phyloP scores from a whole-genome alignment of 2,329 filamentous ascomycete species.

The Pestalotiopsis sp. region DNA sequence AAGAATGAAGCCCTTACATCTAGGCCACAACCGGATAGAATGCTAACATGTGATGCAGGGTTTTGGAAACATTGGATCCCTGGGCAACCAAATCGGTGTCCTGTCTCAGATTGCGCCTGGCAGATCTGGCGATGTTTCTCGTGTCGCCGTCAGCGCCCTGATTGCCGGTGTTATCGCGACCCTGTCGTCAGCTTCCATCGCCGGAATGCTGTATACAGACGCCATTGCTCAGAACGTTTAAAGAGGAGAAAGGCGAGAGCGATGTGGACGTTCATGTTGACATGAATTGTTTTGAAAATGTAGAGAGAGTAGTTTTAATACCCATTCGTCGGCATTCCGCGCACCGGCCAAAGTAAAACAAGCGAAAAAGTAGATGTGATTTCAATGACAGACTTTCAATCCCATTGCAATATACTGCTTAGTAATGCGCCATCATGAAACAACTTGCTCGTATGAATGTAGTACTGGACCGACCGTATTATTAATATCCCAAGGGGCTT shows the following conservation, averaged over 20 bases:
- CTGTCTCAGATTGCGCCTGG: conserved; percentile 78
- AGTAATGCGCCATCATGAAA: too few relatives aligned
- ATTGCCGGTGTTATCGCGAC: conserved; percentile 79
- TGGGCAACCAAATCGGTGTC: conserved; percentile 89
- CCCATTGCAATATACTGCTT: too few relatives aligned
- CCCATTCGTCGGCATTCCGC: background rate
- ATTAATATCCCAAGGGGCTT: too few relatives aligned
- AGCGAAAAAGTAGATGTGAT: too few relatives aligned
- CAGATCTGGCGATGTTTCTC: conserved; percentile 74
- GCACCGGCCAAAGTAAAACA: too few relatives aligned
- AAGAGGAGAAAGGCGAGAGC: background rate
- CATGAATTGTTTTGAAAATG: background rate
- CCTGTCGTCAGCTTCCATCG: conserved; percentile 76
- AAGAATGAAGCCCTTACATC: background rate
- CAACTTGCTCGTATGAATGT: too few relatives aligned
- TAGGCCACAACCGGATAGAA: background rate
- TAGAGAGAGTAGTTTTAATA: background rate
- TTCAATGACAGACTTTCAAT: too few relatives aligned
- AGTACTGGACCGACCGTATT: too few relatives aligned
- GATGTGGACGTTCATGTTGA: background rate
- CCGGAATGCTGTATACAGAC: conserved; percentile 72
- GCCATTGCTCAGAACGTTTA: conserved; percentile 11
- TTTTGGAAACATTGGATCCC: conserved; percentile 84
- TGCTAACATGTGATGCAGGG: conserved; percentile 39
- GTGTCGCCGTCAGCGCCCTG: conserved; percentile 76